phyloP scores from a whole-genome alignment of 164 flowering plant genomes.

The Macadamia tetraphylla region DNA sequence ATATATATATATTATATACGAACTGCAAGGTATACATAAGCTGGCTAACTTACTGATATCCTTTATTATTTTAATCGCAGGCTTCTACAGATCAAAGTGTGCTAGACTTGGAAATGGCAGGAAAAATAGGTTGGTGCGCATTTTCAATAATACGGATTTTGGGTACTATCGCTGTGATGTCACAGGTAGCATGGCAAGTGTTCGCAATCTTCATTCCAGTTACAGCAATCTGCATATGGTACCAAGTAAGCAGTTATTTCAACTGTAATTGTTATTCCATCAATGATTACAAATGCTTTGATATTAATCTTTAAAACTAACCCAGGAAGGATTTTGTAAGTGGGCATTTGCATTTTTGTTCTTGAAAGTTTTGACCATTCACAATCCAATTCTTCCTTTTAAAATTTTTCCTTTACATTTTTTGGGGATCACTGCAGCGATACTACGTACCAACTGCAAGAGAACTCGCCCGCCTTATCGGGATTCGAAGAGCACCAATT shows the following conservation, averaged over 20 bases:
- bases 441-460: slow-evolving; percentile 90
- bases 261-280: not conserved
- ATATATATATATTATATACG: too few relatives aligned
- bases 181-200: slow-evolving; percentile 95
- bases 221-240: slow-evolving; percentile 81
- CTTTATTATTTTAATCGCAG: slow-evolving; percentile 30
- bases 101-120: slow-evolving; percentile 73
- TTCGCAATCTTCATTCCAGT: slow-evolving; percentile 84
- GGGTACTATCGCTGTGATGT: slow-evolving; percentile 88
- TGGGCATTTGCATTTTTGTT: not conserved
- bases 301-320: not conserved
- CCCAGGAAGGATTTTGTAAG: not conserved
- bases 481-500: slow-evolving; percentile 78
- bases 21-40: too few relatives aligned
- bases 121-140: slow-evolving; percentile 81
- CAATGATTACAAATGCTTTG: not conserved
- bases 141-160: slow-evolving; percentile 77
- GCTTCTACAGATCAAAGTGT: slow-evolving; percentile 92
- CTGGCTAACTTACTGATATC: not conserved
- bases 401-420: not conserved
- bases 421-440: slow-evolving; percentile 36
- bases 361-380: not conserved
- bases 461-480: slow-evolving; percentile 80
- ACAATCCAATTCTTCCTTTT: not conserved
- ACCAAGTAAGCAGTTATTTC: slow-evolving; percentile 52